Percentiles rank a stretch among this genome's conserved stretches.
Conservation (phyloP, 2,329 filamentous ascomycete genomes). For the Neospermospora avenae region DNA sequence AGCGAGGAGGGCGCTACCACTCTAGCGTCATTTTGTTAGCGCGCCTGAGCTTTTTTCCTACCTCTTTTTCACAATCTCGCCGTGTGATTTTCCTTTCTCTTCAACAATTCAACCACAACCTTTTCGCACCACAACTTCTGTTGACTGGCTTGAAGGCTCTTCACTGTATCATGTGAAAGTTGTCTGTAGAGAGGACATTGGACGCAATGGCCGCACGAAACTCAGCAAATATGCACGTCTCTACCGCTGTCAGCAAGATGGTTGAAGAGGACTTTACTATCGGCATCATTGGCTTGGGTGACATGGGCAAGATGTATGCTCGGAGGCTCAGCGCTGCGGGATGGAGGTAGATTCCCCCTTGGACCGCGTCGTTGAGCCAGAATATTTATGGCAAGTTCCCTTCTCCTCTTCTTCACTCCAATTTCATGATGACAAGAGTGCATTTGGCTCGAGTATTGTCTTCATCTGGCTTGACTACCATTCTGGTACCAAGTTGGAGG, state of each 20-base stretch:
- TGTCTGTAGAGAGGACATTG: conserved; percentile 4
- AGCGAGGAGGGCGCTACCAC: not conserved
- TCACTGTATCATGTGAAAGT: conserved; percentile 10
- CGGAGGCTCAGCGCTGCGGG: conserved; percentile 82
- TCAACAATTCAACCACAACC: not conserved
- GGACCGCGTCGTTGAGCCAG: conserved; percentile 32
- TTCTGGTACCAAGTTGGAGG: conserved; percentile 66
- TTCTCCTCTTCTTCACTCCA: conserved; percentile 10
- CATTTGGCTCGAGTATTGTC: conserved; percentile 99
- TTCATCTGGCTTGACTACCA: conserved; percentile 60
- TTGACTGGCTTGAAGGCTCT: not conserved
- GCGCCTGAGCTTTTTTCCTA: not conserved
- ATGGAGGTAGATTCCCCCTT: conserved; percentile 74
- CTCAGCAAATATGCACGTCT: conserved; percentile 2
- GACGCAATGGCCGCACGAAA: conserved; percentile 8
- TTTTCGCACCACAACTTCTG: not conserved
- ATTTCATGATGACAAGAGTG: conserved; percentile 98
- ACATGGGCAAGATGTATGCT: conserved; percentile 99
- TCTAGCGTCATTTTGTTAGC: not conserved
- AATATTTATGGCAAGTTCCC: conserved; percentile 27
- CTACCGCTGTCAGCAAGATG: conserved; percentile 10
- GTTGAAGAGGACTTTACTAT: conserved; percentile 59
- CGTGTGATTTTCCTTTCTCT: not conserved
- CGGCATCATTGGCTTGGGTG: conserved; percentile 97
- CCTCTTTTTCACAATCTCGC: not conserved